Percentiles rank a stretch among this genome's conserved stretches.
Conservation (phyloP, 2,329 filamentous ascomycete genomes). For the Pyricularia grisea region DNA sequence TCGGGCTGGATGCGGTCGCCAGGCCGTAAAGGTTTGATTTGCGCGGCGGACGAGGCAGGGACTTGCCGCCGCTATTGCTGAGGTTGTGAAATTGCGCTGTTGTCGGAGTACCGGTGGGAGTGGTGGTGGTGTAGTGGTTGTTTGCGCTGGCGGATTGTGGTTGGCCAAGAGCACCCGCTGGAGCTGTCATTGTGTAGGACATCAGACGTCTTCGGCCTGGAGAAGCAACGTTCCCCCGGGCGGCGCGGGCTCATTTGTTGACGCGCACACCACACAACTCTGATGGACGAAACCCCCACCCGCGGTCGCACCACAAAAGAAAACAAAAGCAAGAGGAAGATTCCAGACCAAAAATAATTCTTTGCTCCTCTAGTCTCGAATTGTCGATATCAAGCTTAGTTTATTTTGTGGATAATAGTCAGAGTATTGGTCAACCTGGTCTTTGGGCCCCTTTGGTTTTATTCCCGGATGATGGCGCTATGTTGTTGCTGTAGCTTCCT, state of each 20-base stretch:
- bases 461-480: neutral
- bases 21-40: constrained; percentile 24
- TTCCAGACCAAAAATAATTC: neutral
- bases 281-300: neutral
- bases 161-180: neutral
- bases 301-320: neutral
- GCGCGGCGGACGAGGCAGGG: constrained; percentile 6
- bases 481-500: neutral
- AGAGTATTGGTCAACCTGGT: neutral
- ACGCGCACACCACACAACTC: neutral
- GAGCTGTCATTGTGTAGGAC: constrained; percentile 1
- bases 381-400: neutral
- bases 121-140: neutral
- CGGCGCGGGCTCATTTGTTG: neutral
- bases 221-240: constrained; percentile 1
- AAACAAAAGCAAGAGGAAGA: constrained; percentile 14
- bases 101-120: neutral
- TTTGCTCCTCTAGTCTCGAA: neutral
- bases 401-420: neutral
- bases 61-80: neutral
- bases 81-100: neutral
- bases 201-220: neutral
- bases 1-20: constrained; percentile 47
- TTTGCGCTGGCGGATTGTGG: neutral
- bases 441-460: neutral